Conservation (phyloP, 2,329 filamentous ascomycete genomes). For the Sporothrix mexicana region DNA sequence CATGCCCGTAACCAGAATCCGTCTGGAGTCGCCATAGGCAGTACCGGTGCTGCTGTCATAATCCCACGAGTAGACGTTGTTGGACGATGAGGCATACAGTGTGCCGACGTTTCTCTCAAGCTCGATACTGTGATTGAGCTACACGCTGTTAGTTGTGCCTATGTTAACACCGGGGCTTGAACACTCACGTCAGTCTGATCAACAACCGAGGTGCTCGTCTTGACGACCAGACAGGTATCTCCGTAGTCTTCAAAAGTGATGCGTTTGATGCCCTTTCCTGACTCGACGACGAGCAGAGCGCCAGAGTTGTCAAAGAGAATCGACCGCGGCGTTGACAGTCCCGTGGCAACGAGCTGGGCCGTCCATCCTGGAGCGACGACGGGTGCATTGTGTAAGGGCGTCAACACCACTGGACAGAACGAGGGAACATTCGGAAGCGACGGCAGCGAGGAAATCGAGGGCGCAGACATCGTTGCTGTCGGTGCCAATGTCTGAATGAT, state of each 20-base stretch:
- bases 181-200: neutral
- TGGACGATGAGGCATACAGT: slow-evolving; percentile 62
- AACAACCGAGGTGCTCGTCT: neutral
- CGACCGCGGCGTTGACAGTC: slow-evolving; percentile 50
- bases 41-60: slow-evolving; percentile 64
- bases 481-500: neutral
- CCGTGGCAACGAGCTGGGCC: slow-evolving; percentile 45
- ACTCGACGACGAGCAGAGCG: slow-evolving; percentile 51
- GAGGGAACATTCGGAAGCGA: neutral
- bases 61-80: slow-evolving; percentile 66
- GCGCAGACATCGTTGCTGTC: neutral
- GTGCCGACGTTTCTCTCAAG: slow-evolving; percentile 59
- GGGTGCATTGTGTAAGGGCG: slow-evolving; percentile 41
- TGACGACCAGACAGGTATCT: slow-evolving; percentile 2
- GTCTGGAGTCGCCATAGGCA: slow-evolving; percentile 53
- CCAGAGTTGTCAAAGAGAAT: slow-evolving; percentile 55
- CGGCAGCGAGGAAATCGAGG: neutral
- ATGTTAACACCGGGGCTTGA: slow-evolving; percentile 39
- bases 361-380: slow-evolving; percentile 45
- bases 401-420: slow-evolving; percentile 40
- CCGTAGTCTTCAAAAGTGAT: slow-evolving; percentile 17
- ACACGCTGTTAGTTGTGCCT: neutral
- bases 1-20: slow-evolving; percentile 57
- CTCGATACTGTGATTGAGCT: slow-evolving; percentile 64
- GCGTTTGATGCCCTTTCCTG: neutral